phyloP scores from a whole-genome alignment of 2,329 filamentous ascomycete genomes.

The Ploettnerulaceae sp. region DNA sequence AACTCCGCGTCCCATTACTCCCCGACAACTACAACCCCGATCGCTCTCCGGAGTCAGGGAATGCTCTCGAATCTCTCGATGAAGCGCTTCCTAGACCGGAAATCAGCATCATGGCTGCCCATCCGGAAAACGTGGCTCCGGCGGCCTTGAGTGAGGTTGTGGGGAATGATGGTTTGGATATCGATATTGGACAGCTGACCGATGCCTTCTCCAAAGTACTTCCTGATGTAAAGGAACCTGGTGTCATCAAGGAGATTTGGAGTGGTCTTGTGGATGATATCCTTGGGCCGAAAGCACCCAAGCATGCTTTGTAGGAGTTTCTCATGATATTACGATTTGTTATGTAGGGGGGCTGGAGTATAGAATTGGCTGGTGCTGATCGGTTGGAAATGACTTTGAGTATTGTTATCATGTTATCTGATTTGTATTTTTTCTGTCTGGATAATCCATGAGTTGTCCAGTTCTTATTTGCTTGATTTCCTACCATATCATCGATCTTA shows the following conservation, averaged over 20 bases:
- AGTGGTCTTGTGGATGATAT: conserved; percentile 52
- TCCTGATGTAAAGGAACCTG: conserved; percentile 40
- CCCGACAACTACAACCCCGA: conserved; percentile 50
- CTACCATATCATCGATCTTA: too few relatives aligned
- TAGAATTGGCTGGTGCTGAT: conserved; percentile 12
- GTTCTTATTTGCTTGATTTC: too few relatives aligned
- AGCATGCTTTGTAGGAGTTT: conserved; percentile 6
- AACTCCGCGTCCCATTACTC: conserved; percentile 53
- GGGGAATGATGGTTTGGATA: conserved; percentile 41
- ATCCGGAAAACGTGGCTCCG: conserved; percentile 49
- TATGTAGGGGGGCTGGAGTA: conserved; percentile 12
- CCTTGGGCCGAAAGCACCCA: conserved; percentile 22
- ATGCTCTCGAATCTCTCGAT: conserved; percentile 43
- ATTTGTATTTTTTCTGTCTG: not conserved
- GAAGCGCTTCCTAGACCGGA: conserved; percentile 40
- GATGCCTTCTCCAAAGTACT: conserved; percentile 15
- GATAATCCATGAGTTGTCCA: too few relatives aligned
- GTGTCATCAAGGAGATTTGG: conserved; percentile 52
- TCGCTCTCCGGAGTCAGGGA: conserved; percentile 30
- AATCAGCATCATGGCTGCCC: conserved; percentile 51
- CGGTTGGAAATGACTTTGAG: conserved; percentile 6
- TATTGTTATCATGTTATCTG: not conserved
- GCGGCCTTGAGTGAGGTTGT: conserved; percentile 54
- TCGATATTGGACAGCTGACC: conserved; percentile 52
- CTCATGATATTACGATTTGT: conserved; percentile 1